Percentiles rank a stretch among this genome's conserved stretches.
Conservation (phyloP, 306 rosid genomes). For the Quercus variabilis region DNA sequence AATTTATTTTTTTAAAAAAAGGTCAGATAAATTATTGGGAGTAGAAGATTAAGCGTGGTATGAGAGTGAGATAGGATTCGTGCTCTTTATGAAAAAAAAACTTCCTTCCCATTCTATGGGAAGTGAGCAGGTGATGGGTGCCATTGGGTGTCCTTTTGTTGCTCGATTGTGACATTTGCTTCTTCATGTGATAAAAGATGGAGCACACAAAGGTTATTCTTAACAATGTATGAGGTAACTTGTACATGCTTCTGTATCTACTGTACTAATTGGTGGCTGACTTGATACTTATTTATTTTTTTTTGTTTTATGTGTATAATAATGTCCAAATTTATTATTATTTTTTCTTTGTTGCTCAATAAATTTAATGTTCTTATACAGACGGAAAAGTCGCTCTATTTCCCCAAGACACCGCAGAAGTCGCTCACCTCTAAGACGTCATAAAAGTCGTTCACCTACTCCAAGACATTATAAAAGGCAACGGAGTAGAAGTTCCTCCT, state of each 20-base stretch:
- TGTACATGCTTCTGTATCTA: conserved; percentile 55
- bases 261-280: conserved; percentile 60
- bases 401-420: conserved; percentile 53
- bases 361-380: conserved; percentile 40
- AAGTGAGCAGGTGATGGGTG: conserved; percentile 88
- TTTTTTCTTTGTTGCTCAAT: conserved; percentile 39
- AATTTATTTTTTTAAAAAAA: background rate
- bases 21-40: conserved; percentile 8
- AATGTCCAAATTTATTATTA: background rate
- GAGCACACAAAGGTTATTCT: conserved; percentile 90
- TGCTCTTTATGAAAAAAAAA: conserved; percentile 32
- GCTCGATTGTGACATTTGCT: conserved; percentile 90
- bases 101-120: conserved; percentile 67
- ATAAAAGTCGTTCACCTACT: conserved; percentile 43
- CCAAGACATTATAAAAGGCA: conserved; percentile 63
- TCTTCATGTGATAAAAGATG: conserved; percentile 95
- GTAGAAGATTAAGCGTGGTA: conserved; percentile 20
- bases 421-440: conserved; percentile 46
- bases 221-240: conserved; percentile 97
- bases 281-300: conserved; percentile 22
- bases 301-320: background rate
- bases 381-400: conserved; percentile 77
- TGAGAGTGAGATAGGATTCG: conserved; percentile 35
- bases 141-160: conserved; percentile 80
- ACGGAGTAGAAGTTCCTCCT: conserved; percentile 81